phyloP scores from a whole-genome alignment of 441 rosid species.

The Erodium trifolium region DNA sequence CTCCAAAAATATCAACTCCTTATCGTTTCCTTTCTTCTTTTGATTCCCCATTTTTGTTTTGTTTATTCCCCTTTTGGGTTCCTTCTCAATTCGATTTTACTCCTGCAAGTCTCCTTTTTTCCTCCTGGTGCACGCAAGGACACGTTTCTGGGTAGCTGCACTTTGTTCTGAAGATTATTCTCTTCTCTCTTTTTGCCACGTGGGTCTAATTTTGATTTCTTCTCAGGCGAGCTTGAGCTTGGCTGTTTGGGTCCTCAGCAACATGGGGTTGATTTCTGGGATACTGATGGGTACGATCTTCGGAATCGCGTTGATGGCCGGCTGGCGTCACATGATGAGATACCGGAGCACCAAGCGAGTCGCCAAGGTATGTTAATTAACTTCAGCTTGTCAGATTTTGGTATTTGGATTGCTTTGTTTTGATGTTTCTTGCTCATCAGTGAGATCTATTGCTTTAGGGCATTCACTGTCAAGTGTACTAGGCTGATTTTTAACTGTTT shows the following conservation, averaged over 20 bases:
- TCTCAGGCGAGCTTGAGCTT: neutral
- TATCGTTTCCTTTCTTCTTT: no score
- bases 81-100: neutral
- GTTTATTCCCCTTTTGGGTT: neutral
- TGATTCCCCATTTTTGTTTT: neutral
- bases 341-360: conserved; percentile 71
- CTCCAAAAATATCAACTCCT: neutral
- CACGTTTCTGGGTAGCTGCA: neutral
- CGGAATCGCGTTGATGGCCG: conserved; percentile 87
- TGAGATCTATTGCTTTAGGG: neutral
- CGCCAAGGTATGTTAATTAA: conserved; percentile 47
- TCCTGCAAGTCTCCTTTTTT: neutral
- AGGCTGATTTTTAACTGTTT: neutral
- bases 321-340: conserved; percentile 87
- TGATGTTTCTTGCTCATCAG: neutral
- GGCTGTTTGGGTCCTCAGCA: conserved; percentile 22
- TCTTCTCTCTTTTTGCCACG: neutral
- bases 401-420: neutral
- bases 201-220: neutral
- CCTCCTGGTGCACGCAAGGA: neutral
- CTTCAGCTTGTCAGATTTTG: neutral
- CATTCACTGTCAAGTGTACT: neutral
- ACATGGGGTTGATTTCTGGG: conserved; percentile 87
- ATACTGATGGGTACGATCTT: conserved; percentile 60
- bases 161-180: neutral